Conservation (phyloP, 2,329 filamentous ascomycete genomes). For the Fusarium torreyae region DNA sequence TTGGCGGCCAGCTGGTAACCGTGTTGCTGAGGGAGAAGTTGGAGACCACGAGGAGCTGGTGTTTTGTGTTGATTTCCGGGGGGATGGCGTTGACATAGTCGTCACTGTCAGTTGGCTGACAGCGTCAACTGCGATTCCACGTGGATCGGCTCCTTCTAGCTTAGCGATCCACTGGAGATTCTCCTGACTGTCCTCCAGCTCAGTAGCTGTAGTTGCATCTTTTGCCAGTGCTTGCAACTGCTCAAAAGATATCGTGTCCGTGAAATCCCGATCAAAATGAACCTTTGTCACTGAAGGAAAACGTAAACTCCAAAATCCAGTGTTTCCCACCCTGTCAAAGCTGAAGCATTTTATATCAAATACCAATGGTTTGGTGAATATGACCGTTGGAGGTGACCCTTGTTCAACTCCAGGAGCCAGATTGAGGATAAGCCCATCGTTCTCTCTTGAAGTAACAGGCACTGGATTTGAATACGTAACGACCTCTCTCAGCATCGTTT, state of each 20-base stretch:
- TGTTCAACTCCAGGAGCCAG: slow-evolving; percentile 62
- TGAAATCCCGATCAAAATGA: slow-evolving; percentile 80
- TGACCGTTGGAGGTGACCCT: slow-evolving; percentile 60
- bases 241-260: slow-evolving; percentile 77
- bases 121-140: slow-evolving; percentile 59
- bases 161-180: slow-evolving; percentile 72
- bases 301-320: slow-evolving; percentile 79
- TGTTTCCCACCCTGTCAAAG: slow-evolving; percentile 80
- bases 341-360: slow-evolving; percentile 86
- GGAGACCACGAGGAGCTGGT: slow-evolving; percentile 39
- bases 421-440: slow-evolving; percentile 61
- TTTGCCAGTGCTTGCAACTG: slow-evolving; percentile 78
- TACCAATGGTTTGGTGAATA: slow-evolving; percentile 80
- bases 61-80: slow-evolving; percentile 48
- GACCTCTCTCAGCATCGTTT: slow-evolving; percentile 67
- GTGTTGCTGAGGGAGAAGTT: slow-evolving; percentile 26
- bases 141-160: slow-evolving; percentile 70
- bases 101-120: slow-evolving; percentile 63
- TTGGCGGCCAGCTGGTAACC: not conserved
- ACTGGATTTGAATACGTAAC: slow-evolving; percentile 62
- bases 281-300: slow-evolving; percentile 85
- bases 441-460: slow-evolving; percentile 57
- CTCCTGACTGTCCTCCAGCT: slow-evolving; percentile 71
- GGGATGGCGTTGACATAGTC: slow-evolving; percentile 56
- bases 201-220: slow-evolving; percentile 65